Conservation (phyloP, 257 asterid species). For the Solanum chiquidenum region DNA sequence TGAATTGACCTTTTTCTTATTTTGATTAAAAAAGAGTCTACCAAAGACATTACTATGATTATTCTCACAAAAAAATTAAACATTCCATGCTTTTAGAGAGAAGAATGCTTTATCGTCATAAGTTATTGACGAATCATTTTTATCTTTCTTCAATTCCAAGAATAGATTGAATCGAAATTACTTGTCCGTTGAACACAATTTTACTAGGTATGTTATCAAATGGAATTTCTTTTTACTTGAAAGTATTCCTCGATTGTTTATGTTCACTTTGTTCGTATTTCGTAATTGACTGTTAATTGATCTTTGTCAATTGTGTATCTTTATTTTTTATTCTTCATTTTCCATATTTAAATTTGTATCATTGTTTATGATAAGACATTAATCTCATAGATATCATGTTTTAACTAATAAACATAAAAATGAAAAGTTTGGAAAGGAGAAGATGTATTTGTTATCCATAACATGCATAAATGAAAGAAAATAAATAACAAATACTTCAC, state of each 20-base stretch:
- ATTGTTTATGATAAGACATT: background rate
- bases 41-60: background rate
- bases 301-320: background rate
- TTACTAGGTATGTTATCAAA: background rate
- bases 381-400: background rate
- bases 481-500: background rate
- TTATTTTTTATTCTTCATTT: background rate
- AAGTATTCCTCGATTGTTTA: background rate
- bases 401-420: background rate
- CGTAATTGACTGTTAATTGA: background rate
- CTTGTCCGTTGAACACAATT: background rate
- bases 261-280: background rate
- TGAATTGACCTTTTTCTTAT: background rate
- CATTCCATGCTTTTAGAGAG: background rate
- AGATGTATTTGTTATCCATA: background rate
- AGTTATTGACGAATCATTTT: no score
- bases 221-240: background rate
- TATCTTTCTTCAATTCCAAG: background rate
- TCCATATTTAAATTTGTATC: background rate
- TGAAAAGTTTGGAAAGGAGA: background rate
- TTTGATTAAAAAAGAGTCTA: background rate
- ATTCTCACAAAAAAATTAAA: background rate
- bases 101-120: background rate
- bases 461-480: background rate
- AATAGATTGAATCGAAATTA: background rate